Evolutionary conservation across 2,329 filamentous ascomycete genomes (phyloP).

Genomic region (Phyllosticta citriasiana): DNA sequence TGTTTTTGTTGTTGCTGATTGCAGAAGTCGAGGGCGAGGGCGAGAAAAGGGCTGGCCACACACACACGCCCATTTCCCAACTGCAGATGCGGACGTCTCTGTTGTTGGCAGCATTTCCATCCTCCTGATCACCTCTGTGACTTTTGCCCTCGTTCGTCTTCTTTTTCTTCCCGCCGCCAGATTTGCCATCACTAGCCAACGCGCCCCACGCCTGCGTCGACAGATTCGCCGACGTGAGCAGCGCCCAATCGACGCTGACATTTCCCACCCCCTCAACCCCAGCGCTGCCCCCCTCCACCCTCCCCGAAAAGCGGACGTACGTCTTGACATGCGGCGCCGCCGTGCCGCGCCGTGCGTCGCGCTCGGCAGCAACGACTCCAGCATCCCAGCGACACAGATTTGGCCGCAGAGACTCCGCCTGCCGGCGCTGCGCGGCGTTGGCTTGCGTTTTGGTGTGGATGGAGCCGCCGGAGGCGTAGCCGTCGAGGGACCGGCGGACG

Average conservation of each 20-base stretch:
- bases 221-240: constrained; percentile 83
- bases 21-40: neutral
- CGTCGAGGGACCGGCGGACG: constrained; percentile 65
- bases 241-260: constrained; percentile 63
- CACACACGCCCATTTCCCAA: constrained; percentile 73
- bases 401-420: constrained; percentile 61
- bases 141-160: neutral
- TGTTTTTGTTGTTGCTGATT: constrained; percentile 6
- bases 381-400: constrained; percentile 62
- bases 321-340: constrained; percentile 88
- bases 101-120: neutral
- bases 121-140: neutral
- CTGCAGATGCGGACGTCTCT: constrained; percentile 57
- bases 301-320: constrained; percentile 49
- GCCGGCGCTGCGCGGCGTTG: constrained; percentile 59
- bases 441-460: constrained; percentile 75
- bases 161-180: neutral
- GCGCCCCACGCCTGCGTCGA: constrained; percentile 86
- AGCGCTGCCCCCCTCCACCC: neutral
- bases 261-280: too few relatives aligned
- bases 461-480: constrained; percentile 65
- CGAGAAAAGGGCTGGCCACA: constrained; percentile 58
- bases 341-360: constrained; percentile 29
- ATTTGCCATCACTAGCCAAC: constrained; percentile 22
- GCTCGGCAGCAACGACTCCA: too few relatives aligned